phyloP scores from a whole-genome alignment of 192 early-diverging fungal genomes.

The Entomortierella chlamydospora region DNA sequence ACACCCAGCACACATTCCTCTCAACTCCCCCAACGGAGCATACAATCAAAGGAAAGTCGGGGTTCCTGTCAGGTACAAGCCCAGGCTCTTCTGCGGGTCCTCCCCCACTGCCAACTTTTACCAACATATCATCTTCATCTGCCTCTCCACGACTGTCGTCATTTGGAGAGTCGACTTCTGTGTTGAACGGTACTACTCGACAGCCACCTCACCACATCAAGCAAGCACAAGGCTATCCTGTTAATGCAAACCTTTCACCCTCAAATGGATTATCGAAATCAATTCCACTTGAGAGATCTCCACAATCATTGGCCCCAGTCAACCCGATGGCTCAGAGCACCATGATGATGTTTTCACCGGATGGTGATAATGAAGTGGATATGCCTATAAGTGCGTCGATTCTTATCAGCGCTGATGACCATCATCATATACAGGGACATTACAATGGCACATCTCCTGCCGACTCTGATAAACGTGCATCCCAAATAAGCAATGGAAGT shows the following conservation, averaged over 20 bases:
- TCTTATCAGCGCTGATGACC: slow-evolving; percentile 14
- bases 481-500: background rate
- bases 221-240: background rate
- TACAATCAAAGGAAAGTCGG: slow-evolving; percentile 4
- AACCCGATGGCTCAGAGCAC: slow-evolving; percentile 46
- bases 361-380: slow-evolving; percentile 70
- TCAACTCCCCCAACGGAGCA: slow-evolving; percentile 27
- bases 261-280: background rate
- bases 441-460: background rate
- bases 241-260: background rate
- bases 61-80: slow-evolving; percentile 23
- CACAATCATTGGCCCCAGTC: background rate
- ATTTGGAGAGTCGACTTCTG: slow-evolving; percentile 24
- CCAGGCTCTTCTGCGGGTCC: slow-evolving; percentile 1
- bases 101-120: background rate
- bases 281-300: background rate
- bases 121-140: slow-evolving; percentile 23
- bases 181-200: background rate
- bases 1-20: slow-evolving; percentile 31
- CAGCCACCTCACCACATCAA: background rate
- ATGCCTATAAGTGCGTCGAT: slow-evolving; percentile 52
- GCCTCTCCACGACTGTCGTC: slow-evolving; percentile 16
- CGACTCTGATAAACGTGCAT: background rate
- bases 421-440: background rate
- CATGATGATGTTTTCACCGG: slow-evolving; percentile 64